phyloP scores from a whole-genome alignment of 208 protist species.

The Leishmania aethiopica region DNA sequence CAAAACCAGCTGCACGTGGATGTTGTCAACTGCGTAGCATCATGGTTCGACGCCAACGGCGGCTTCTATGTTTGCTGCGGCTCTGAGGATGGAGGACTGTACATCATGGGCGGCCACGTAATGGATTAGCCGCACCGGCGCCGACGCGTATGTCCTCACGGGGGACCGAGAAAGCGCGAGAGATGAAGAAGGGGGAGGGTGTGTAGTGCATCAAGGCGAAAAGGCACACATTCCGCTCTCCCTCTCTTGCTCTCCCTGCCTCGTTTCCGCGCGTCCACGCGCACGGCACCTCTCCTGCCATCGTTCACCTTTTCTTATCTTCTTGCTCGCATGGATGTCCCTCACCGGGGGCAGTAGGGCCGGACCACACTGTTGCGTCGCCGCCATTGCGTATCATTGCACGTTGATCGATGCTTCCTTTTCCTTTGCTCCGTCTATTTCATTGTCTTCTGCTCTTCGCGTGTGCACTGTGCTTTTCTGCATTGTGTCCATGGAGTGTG shows the following conservation, averaged over 20 bases:
- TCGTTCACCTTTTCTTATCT: neutral
- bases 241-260: neutral
- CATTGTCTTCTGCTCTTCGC: neutral
- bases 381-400: neutral
- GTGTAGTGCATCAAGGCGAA: too few species aligned
- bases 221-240: neutral
- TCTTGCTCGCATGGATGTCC: neutral
- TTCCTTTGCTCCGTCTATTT: neutral
- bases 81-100: constrained; percentile 56
- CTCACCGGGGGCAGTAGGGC: neutral
- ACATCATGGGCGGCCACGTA: constrained; percentile 42
- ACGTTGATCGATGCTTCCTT: neutral
- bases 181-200: neutral
- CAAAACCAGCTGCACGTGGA: constrained; percentile 50
- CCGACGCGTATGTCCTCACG: neutral
- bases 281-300: neutral
- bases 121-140: neutral
- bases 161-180: neutral
- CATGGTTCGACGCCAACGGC: constrained; percentile 45
- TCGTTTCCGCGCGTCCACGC: neutral
- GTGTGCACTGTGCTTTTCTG: neutral
- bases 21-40: constrained; percentile 71
- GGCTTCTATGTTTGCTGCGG: constrained; percentile 55
- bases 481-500: neutral
- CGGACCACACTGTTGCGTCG: neutral